Percentiles rank a stretch among this genome's conserved stretches.
Evolutionary conservation across 1,284 basidiomycete species (phyloP).

Genomic region (Puccinia triticina): DNA sequence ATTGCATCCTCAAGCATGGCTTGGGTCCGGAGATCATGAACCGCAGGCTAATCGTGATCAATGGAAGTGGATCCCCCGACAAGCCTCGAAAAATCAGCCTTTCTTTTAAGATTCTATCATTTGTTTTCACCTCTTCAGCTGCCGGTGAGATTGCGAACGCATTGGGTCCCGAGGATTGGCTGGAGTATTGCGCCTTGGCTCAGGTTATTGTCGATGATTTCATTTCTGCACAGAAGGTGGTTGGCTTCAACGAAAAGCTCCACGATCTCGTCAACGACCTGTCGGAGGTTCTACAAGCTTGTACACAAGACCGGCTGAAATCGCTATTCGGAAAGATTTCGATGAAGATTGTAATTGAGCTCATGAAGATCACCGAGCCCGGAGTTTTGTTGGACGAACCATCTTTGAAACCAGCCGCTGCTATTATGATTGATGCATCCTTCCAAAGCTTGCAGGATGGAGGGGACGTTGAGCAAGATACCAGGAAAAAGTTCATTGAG

Average conservation of each 20-base stretch:
- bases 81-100: slow-evolving; percentile 3
- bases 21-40: slow-evolving; percentile 27
- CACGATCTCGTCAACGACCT: slow-evolving; percentile 6
- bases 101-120: background rate
- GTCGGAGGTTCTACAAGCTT: slow-evolving; percentile 20
- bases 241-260: slow-evolving; percentile 14
- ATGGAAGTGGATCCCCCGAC: no score
- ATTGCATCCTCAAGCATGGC: slow-evolving; percentile 27
- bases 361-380: slow-evolving; percentile 35
- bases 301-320: slow-evolving; percentile 6
- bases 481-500: slow-evolving; percentile 9
- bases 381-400: slow-evolving; percentile 40
- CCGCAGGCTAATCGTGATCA: background rate
- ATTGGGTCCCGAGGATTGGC: slow-evolving; percentile 9
- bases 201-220: slow-evolving; percentile 18
- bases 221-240: slow-evolving; percentile 9
- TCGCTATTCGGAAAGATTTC: background rate
- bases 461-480: background rate
- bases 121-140: background rate
- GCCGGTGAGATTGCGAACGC: background rate
- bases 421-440: slow-evolving; percentile 21
- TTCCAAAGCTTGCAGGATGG: background rate
- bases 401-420: background rate
- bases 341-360: slow-evolving; percentile 14
- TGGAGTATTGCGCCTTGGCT: slow-evolving; percentile 19